Base-by-base conservation (phyloP, 805 yeast genomes). In the Barnettozyma sucrosica region DNA sequence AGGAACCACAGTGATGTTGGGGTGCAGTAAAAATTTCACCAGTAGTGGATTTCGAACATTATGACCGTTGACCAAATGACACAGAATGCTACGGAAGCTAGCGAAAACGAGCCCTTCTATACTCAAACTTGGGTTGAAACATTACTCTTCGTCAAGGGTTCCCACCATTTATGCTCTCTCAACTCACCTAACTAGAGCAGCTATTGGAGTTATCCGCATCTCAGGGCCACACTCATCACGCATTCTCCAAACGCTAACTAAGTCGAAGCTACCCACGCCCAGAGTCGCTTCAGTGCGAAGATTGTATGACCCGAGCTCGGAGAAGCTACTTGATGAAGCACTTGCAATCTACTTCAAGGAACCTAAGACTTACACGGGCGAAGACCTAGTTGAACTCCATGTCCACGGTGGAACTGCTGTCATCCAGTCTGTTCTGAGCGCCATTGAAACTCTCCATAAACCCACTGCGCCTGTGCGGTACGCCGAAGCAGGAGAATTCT, bases 401-500 rank as follows among this genome's bases (percentile, higher is more conserved):
- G 65, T 87, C 2, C 99, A 93, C 64, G 99, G 99, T 4, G 97
- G 98, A 4, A 80, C 76, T 11, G 97, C 98, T 0, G 88, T 92
- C 1, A 77, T 87, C 2, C 70, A 73, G 42, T 75, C 89, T 0
- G 85, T 90, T 0, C 57, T 90, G 42, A 68, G 68, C 5, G 81
- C 95, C 0, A 80, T 93, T 5, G 69, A 71, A 36, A 46, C 56
- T 0, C 54, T 84, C 5, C 85, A 85, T 56, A 64, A 73, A 5
- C 72, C 76, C 0, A 58, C 64, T 0, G 49, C 57, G 1, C 71
- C 71, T 3, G 79, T 92, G 13, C 63, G 98, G 46, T 81, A 84
- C 61, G 99, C 99, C 0, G 92, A 85, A 58, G 82, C 89, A 7
- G 99, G 99, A 8, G 99, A 93, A 65, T 93, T 93, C 59, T 85